Evolutionary conservation across 2,329 filamentous ascomycete species (phyloP), one percentile per base, ranked within the genome.

Genomic region (Corinectria fuckeliana): DNA sequence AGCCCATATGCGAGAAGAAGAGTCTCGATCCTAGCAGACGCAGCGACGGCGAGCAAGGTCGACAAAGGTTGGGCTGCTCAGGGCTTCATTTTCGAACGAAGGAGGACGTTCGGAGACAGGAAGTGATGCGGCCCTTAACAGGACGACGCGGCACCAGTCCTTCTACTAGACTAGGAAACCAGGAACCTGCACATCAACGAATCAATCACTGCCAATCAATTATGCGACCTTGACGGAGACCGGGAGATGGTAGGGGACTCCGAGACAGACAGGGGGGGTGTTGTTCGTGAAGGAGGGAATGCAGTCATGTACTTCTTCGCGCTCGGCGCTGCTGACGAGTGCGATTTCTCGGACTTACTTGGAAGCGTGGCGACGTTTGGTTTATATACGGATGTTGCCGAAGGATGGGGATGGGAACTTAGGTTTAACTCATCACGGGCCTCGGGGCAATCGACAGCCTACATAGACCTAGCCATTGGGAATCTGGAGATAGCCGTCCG

Each of bases 231-330:
- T n/a, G n/a, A n/a, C n/a, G n/a, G n/a, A n/a, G n/a, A n/a, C n/a
- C n/a, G 36, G 50, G 38, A 25, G 49, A 49, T 20, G 42, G 39
- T 41, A 47, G 47, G 47, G 47, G 32, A 56, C 32, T 18, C 51
- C 51, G 51, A 60, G 32, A 50, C 57, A 51, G 34, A 51, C 57
- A 60, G 41, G 52, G 52, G 41, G 41, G 52, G 52, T 32, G 38
- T 47, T 45, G 30, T 30, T 16, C 49, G 47, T 48, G 52, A 52
- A 48, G 25, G 51, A 56, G 39, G 39, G n/a, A 28, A 10, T 28
- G 25, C 14, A 28, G 4, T 28, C 13, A 10, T 13, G 25, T 8
- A 13, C n/a, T 18, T 18, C n/a, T 28, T n/a, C 18, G 25, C 8
- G 11, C 10, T 45, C 41, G 25, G 14, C 41, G 23, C 7, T 30